A percentile compares a stretch with the other conserved stretches of the same genome.
phyloP scores from a whole-genome alignment of 352 stramenopile species.

The Globisporangium perplexum region DNA sequence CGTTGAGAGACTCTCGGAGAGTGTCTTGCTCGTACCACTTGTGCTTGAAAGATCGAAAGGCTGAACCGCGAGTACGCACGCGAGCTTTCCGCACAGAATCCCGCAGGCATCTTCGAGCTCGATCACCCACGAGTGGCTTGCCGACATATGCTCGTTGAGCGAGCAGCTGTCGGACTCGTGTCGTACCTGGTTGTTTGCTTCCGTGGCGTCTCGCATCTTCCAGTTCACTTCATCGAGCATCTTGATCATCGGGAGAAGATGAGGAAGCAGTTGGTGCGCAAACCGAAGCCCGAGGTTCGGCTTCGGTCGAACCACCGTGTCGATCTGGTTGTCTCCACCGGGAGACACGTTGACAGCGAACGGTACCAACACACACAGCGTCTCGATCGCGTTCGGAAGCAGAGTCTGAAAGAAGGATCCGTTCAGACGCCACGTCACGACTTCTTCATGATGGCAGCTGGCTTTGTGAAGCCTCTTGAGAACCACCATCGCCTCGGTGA shows the following conservation, averaged over 20 bases:
- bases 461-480: conserved; percentile 44
- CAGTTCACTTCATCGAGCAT: conserved; percentile 58
- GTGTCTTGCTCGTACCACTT: too few species aligned
- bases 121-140: conserved; percentile 30
- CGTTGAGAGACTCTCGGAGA: not conserved
- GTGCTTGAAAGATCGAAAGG: not conserved
- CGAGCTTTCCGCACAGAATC: conserved; percentile 40
- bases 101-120: conserved; percentile 41
- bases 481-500: conserved; percentile 25
- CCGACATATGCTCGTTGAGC: not conserved
- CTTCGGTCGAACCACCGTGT: not conserved
- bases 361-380: conserved; percentile 25
- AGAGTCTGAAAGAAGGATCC: conserved; percentile 41
- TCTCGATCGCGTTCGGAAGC: conserved; percentile 41
- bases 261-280: conserved; percentile 31
- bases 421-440: conserved; percentile 41
- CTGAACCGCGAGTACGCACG: conserved; percentile 3
- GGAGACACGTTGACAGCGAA: not conserved
- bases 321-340: too few species aligned
- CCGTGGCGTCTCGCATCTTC: conserved; percentile 25
- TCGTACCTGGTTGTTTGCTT: conserved; percentile 22
- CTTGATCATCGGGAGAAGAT: conserved; percentile 41
- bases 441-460: conserved; percentile 49
- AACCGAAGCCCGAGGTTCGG: conserved; percentile 14
- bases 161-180: conserved; percentile 12